phyloP scores from a whole-genome alignment of 164 flowering plant genomes.

The Annona cherimola region DNA sequence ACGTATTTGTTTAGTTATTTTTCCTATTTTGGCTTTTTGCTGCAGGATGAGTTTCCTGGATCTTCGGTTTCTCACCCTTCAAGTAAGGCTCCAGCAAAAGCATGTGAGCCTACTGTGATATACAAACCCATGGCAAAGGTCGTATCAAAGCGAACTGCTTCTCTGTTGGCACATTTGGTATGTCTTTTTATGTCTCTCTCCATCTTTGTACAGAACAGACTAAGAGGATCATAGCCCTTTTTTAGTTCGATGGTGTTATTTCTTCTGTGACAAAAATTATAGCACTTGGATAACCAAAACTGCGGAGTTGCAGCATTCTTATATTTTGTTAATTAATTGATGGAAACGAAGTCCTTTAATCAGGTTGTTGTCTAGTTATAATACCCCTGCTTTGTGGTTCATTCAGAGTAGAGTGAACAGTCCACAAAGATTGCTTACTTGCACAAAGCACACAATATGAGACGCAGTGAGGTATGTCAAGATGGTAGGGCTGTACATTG shows the following conservation, averaged over 20 bases:
- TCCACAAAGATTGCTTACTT: too few relatives aligned
- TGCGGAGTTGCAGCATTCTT: background rate
- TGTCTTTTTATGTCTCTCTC: background rate
- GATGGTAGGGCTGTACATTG: too few relatives aligned
- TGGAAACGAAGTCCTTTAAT: too few relatives aligned
- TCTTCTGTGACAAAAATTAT: background rate
- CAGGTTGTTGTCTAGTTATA: too few relatives aligned
- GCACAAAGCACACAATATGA: too few relatives aligned
- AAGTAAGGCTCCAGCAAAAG: slow-evolving; percentile 27
- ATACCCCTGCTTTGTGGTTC: too few relatives aligned
- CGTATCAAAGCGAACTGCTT: slow-evolving; percentile 62
- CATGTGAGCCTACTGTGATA: slow-evolving; percentile 41
- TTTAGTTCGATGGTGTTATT: too few relatives aligned
- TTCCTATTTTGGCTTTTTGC: slow-evolving; percentile 4
- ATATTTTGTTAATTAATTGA: too few relatives aligned
- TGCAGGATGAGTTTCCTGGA: slow-evolving; percentile 49
- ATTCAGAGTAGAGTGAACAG: too few relatives aligned
- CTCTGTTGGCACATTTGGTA: slow-evolving; percentile 70
- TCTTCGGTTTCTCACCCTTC: slow-evolving; percentile 27
- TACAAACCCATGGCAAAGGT: slow-evolving; percentile 85
- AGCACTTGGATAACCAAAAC: background rate
- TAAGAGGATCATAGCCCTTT: too few relatives aligned
- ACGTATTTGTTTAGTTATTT: background rate
- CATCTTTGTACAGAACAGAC: background rate
- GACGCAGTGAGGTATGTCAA: too few relatives aligned